phyloP scores from a whole-genome alignment of 1,139 yeast genomes.

The Blastobotrys niveus region DNA sequence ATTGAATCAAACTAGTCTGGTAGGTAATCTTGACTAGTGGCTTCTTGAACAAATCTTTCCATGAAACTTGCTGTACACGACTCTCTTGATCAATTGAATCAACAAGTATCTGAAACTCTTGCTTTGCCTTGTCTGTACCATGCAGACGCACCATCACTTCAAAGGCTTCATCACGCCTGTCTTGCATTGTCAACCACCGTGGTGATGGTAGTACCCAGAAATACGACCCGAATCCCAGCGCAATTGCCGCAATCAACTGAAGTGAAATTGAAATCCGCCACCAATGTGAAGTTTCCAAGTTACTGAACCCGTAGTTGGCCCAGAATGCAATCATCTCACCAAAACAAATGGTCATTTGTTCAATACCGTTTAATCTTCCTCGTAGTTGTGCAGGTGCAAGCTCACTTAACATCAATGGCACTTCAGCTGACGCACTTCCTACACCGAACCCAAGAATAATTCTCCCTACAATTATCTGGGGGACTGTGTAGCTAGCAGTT shows the following conservation, averaged over 20 bases:
- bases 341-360: slow-evolving; percentile 19
- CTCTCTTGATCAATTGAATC: slow-evolving; percentile 32
- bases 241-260: slow-evolving; percentile 28
- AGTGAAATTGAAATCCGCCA: slow-evolving; percentile 27
- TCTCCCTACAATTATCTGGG: slow-evolving; percentile 41
- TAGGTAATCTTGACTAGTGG: slow-evolving; percentile 41
- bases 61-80: slow-evolving; percentile 33
- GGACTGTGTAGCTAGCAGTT: slow-evolving; percentile 45
- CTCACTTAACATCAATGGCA: slow-evolving; percentile 56
- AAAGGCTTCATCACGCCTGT: slow-evolving; percentile 27
- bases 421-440: slow-evolving; percentile 56
- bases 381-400: slow-evolving; percentile 48
- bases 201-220: slow-evolving; percentile 41
- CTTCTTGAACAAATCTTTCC: slow-evolving; percentile 37
- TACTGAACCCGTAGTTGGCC: slow-evolving; percentile 69
- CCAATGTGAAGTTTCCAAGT: slow-evolving; percentile 34
- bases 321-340: slow-evolving; percentile 73
- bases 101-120: slow-evolving; percentile 18
- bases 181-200: slow-evolving; percentile 50
- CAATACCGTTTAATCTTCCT: slow-evolving; percentile 58
- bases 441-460: slow-evolving; percentile 56
- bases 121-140: slow-evolving; percentile 19
- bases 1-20: slow-evolving; percentile 41
- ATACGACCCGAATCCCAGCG: slow-evolving; percentile 18
- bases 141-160: slow-evolving; percentile 13